These are phyloP conservation scores for Mallotus japonicus DNA, from an alignment of 441 rosid species.

Conservation along the genomic window DNA sequence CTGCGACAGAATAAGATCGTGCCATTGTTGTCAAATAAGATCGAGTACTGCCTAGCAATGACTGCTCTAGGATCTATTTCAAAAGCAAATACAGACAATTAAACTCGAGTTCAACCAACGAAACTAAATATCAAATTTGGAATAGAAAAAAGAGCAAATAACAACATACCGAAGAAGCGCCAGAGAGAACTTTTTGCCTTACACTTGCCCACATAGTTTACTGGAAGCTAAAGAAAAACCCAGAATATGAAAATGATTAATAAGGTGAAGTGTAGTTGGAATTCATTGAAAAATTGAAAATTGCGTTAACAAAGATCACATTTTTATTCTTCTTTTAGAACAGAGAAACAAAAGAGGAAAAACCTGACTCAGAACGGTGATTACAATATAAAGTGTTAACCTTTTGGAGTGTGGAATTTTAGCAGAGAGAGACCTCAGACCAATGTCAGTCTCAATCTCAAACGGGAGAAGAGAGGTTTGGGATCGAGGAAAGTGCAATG, in stretches of 20 bases:
- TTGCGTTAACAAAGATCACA: no score
- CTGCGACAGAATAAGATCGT: constrained; percentile 19
- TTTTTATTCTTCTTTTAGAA: no score
- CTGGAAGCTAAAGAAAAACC: neutral
- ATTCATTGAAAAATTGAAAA: neutral
- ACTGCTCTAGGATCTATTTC: neutral
- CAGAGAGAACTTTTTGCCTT: constrained; percentile 29
- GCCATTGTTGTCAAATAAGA: constrained; percentile 8
- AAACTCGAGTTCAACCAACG: neutral
- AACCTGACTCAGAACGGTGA: no score
- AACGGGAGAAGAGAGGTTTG: no score
- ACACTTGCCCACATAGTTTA: constrained; percentile 38
- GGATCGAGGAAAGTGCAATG: no score
- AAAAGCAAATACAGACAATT: neutral
- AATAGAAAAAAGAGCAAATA: neutral
- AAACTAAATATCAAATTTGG: neutral
- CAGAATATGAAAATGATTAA: neutral
- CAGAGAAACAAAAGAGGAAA: no score
- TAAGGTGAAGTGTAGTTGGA: neutral
- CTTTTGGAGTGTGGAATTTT: no score
- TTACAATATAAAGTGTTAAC: no score
- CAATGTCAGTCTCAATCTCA: no score
- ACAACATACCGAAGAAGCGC: constrained; percentile 33
- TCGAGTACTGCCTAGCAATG: constrained; percentile 17
- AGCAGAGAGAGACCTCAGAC: no score